Evolutionary conservation across 2,329 filamentous ascomycete species (phyloP), one percentile per base, ranked within the genome.

Genomic region (Penicillium griseofulvum): DNA sequence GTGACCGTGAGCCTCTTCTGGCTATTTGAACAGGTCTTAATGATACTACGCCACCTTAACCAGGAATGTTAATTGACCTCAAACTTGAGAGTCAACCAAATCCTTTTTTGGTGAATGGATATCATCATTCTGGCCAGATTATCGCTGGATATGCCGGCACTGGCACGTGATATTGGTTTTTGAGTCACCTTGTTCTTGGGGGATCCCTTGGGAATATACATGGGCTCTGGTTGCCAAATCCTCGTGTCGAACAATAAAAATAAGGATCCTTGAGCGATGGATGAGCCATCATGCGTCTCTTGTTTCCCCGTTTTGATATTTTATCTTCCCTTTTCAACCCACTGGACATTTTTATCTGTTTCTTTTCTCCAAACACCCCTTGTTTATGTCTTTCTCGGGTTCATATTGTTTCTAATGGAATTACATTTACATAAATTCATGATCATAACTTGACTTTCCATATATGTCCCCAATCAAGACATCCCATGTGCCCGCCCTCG

Each of bases 1-100:
- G 48, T 33, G 66, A 70, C 58, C 63, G 65, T 38, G 72, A 73
- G 58, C 70, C 74, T 60, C 65, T 74, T 17, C 38, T 73, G 59
- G 70, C 71, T 19, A 57, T 56, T 46, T 71, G 65, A 62, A 47
- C 31, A 47, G 33, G 31, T 36, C 14, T 14, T 28, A 22, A 17
- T 51, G 19, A 33, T 49, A 31, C 22, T 24, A 37, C 14, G 16
- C 26, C 49, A 19, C 47, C 26, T 37, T 44, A n/a, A 38, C 52
- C 28, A 12, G 26, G 36, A 26, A 39, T 39, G 10, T 39, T 33
- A 19, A 16, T 26, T 26, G 36, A n/a, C 14, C 28, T 41, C 34
- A 19, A 42, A 51, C 11, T 14, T 22, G 16, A 34, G 36, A 9
- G 4, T 43, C 43, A 45, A 42, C 38, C 19, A 24, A 31, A 29